Conservation (phyloP, 148 eudicot genomes). For the Chenopodium album region DNA sequence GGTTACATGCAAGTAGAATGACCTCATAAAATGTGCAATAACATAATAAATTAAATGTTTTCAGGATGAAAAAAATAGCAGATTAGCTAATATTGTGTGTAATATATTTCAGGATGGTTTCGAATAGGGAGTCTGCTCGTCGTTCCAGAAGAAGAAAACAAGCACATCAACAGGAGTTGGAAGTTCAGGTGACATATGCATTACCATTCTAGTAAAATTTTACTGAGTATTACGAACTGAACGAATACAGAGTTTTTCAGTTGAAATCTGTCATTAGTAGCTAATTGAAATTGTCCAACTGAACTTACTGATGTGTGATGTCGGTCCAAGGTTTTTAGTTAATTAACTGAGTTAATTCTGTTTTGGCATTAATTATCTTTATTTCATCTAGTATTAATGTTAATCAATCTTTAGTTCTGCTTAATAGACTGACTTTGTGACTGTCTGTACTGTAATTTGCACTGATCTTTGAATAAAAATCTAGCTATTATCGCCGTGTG, state of each 20-base stretch:
- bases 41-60: background rate
- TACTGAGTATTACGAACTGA: no score
- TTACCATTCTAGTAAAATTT: background rate
- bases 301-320: background rate
- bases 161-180: constrained; percentile 73
- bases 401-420: background rate
- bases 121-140: constrained; percentile 93
- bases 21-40: background rate
- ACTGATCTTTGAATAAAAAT: background rate
- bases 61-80: background rate
- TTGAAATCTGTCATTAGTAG: background rate
- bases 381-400: background rate
- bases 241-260: background rate
- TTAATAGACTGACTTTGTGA: background rate
- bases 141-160: constrained; percentile 87
- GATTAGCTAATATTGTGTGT: background rate
- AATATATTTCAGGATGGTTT: constrained; percentile 60
- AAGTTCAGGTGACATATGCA: constrained; percentile 55
- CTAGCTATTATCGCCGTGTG: background rate
- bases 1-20: background rate
- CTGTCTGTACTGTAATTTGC: no score
- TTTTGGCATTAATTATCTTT: background rate
- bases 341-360: background rate
- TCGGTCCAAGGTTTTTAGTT: background rate
- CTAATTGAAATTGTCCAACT: background rate